These are phyloP conservation scores for Tardiomyces blankii DNA, from an alignment of 1,139 yeast species.

Conservation along the genomic window DNA sequence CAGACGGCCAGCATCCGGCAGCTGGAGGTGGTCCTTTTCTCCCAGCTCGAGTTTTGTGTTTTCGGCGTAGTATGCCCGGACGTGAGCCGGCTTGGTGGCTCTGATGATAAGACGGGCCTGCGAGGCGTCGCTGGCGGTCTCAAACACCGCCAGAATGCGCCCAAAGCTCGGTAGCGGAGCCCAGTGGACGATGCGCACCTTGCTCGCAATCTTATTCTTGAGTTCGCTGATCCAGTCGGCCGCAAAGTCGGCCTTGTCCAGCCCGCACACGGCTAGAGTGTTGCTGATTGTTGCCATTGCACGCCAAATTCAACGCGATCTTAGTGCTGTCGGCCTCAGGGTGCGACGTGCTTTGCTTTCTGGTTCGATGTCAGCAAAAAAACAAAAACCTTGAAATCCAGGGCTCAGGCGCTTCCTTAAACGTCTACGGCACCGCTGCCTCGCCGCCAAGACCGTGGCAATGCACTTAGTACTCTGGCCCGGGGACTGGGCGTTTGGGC, in stretches of 20 bases:
- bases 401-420: too few species aligned
- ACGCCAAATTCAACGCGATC: too few species aligned
- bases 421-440: too few species aligned
- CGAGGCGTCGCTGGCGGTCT: conserved; percentile 17
- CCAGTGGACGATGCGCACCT: conserved; percentile 19
- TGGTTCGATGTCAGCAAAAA: too few species aligned
- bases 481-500: too few species aligned
- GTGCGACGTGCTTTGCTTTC: too few species aligned
- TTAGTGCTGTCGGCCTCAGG: too few species aligned
- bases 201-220: neutral
- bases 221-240: conserved; percentile 3
- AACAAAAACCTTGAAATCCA: too few species aligned
- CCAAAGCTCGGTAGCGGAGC: conserved; percentile 26
- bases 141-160: conserved; percentile 27
- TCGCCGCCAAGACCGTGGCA: neutral
- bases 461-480: too few species aligned
- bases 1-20: conserved; percentile 31
- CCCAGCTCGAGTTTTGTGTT: conserved; percentile 12
- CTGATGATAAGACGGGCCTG: conserved; percentile 12
- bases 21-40: conserved; percentile 17
- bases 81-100: conserved; percentile 5
- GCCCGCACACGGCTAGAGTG: conserved; percentile 15
- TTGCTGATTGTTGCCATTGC: conserved; percentile 9
- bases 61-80: conserved; percentile 13
- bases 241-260: conserved; percentile 9